These are phyloP conservation scores for Adiantum capillusveneris DNA, from an alignment of 75 land plant genomes.

Conservation along the genomic window DNA sequence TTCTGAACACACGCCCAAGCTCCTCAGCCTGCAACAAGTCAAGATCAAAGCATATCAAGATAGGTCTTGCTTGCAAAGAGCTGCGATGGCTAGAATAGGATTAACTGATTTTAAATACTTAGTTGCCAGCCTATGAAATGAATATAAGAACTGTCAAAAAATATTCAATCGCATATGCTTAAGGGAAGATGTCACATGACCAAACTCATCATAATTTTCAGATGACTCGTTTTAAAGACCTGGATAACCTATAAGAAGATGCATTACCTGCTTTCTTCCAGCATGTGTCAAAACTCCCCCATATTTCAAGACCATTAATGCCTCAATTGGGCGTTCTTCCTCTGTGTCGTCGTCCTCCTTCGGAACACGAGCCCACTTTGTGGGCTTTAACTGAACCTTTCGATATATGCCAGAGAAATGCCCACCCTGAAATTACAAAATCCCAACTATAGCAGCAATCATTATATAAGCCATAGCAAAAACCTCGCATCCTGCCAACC, in stretches of 20 bases:
- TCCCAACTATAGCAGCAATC: background rate
- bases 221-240: too few species aligned
- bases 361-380: conserved; percentile 80
- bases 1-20: conserved; percentile 86
- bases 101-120: too few species aligned
- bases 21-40: conserved; percentile 82
- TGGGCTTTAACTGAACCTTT: conserved; percentile 95
- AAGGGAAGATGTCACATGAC: too few species aligned
- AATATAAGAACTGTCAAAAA: too few species aligned
- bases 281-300: conserved; percentile 99
- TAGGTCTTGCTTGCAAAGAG: too few species aligned
- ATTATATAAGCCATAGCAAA: too few species aligned
- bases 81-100: too few species aligned
- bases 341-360: conserved; percentile 80
- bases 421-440: conserved; percentile 70
- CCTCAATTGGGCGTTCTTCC: conserved; percentile 92
- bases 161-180: too few species aligned
- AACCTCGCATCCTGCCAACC: too few species aligned
- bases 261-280: conserved; percentile 89
- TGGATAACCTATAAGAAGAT: too few species aligned
- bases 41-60: background rate
- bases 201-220: too few species aligned
- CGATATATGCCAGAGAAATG: conserved; percentile 98
- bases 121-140: too few species aligned
- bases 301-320: conserved; percentile 95